phyloP scores from a whole-genome alignment of 331 rosid species.

The Arachis monticola region DNA sequence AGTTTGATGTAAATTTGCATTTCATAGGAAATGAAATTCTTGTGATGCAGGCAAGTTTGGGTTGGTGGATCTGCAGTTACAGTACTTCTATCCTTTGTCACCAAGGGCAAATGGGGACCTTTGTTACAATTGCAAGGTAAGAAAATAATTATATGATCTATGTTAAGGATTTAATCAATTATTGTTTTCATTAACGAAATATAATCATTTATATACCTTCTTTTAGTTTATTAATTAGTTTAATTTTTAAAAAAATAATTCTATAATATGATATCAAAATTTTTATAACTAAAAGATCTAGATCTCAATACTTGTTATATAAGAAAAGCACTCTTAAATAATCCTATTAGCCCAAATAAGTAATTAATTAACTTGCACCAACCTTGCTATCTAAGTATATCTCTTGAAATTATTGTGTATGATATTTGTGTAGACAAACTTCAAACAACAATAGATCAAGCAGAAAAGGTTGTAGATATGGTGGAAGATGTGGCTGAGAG shows the following conservation, averaged over 20 bases:
- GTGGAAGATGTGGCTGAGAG: constrained; percentile 52
- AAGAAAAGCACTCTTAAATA: background rate
- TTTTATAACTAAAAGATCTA: too few species aligned
- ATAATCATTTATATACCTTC: too few species aligned
- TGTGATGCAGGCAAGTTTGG: constrained; percentile 57
- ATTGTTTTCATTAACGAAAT: background rate
- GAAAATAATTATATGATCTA: background rate
- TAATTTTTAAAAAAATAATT: too few species aligned
- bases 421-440: constrained; percentile 41
- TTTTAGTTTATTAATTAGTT: too few species aligned
- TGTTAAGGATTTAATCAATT: background rate
- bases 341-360: background rate
- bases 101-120: constrained; percentile 61
- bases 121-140: constrained; percentile 53
- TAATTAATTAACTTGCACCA: background rate
- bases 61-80: constrained; percentile 51
- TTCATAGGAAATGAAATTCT: background rate
- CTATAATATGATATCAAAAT: too few species aligned
- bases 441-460: constrained; percentile 36
- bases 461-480: constrained; percentile 43
- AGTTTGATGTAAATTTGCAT: background rate
- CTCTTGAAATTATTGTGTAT: background rate
- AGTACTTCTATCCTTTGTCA: constrained; percentile 44
- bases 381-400: background rate
- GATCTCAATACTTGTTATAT: too few species aligned